Evolutionary conservation across 805 yeast genomes (phyloP), one percentile per base, ranked within the genome.

Genomic region (Wickerhamiella azyma): DNA sequence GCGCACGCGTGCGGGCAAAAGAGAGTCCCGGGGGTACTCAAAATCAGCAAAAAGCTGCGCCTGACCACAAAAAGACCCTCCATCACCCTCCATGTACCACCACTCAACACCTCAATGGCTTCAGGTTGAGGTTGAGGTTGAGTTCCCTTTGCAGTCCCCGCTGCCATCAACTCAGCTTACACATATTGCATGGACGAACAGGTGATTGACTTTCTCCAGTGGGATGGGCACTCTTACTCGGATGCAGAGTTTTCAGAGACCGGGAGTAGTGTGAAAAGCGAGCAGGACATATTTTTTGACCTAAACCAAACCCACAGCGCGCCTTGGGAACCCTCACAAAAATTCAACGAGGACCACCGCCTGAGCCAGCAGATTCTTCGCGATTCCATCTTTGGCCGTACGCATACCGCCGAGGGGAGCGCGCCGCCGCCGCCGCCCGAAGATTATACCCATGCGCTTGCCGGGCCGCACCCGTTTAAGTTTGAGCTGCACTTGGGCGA

Each of bases 401-500:
- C 44, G 5, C 48, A 49, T 16, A 37, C 37, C 24, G 35, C 38
- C 11, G 45, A 36, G 16, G 47, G 39, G 11, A 21, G 43, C 11
- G 45, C 29, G 21, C 36, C 48, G 24, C 48, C 39, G 9, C 45
- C 48, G 5, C 47, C 48, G 6, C 33, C 35, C 4, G 55, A 49
- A 14, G 52, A 47, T 26, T 37, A 39, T 21, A 45, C 45, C 14
- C 46, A 39, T 36, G 38, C 39, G 17, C 45, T 47, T 8, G 18
- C 41, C 9, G 48, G 47, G 18, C 38, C 48, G 9, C 48, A 39
- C 9, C 41, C 42, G 26, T 39, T 30, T 46, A 47, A 49, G 46
- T 53, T 49, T 43, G 26, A 39, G 19, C 28, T 56, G 33, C 46
- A 35, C 13, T 35, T 89, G 1, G 61, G 69, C 7, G 81, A 78